Percentiles rank a stretch among this genome's conserved stretches.
These are phyloP conservation scores for Penicillium robsamsonii DNA, from an alignment of 495 filamentous ascomycete genomes.

Conservation along the genomic window DNA sequence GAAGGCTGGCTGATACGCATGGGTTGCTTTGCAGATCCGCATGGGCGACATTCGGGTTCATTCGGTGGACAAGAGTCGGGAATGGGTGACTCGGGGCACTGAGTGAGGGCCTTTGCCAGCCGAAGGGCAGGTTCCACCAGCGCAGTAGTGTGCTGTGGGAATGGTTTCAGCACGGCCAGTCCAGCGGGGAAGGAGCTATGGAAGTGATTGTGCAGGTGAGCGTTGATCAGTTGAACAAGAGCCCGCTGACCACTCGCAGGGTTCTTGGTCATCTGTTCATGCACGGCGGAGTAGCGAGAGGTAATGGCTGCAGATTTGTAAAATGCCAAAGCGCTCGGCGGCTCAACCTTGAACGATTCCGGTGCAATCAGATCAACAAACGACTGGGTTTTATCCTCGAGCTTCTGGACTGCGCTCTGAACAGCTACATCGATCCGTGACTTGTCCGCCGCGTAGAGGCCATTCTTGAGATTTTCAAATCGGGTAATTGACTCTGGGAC, in stretches of 20 bases:
- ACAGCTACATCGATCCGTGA: slow-evolving; percentile 63
- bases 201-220: slow-evolving; percentile 83
- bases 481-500: slow-evolving; percentile 65
- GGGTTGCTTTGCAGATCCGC: slow-evolving; percentile 52
- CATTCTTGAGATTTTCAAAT: slow-evolving; percentile 69
- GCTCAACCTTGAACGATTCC: slow-evolving; percentile 63
- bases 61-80: slow-evolving; percentile 87
- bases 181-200: slow-evolving; percentile 74
- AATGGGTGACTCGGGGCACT: slow-evolving; percentile 68
- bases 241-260: slow-evolving; percentile 56
- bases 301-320: slow-evolving; percentile 66
- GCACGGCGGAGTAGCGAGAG: slow-evolving; percentile 62
- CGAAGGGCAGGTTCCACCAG: slow-evolving; percentile 66
- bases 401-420: slow-evolving; percentile 58
- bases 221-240: slow-evolving; percentile 74
- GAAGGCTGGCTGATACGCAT: slow-evolving; percentile 57
- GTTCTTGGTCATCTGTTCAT: slow-evolving; percentile 55
- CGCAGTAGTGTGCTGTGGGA: slow-evolving; percentile 66
- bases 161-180: slow-evolving; percentile 76
- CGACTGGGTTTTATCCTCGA: slow-evolving; percentile 52
- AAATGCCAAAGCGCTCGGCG: slow-evolving; percentile 68
- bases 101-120: slow-evolving; percentile 67
- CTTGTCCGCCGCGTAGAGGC: slow-evolving; percentile 72
- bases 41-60: slow-evolving; percentile 66
- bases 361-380: slow-evolving; percentile 56